Evolutionary conservation across 352 stramenopile genomes (phyloP).

Genomic region (Phytophthora cryptogea): DNA sequence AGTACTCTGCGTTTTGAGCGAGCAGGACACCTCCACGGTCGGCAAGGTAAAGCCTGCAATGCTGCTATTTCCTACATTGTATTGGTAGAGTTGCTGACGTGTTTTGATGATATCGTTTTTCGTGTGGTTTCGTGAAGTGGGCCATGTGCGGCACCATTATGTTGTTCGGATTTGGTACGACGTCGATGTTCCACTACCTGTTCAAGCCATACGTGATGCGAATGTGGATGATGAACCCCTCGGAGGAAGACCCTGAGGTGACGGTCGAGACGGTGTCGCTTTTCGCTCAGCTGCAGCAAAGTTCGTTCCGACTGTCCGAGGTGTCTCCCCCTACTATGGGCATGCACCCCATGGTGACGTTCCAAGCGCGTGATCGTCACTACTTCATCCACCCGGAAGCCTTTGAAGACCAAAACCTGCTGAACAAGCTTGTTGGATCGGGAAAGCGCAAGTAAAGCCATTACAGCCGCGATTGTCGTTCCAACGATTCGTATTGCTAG

Average conservation of each 20-base stretch:
- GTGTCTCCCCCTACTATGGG: conserved; percentile 52
- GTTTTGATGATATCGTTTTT: conserved; percentile 2
- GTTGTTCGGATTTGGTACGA: conserved; percentile 84
- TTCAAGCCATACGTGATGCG: conserved; percentile 88
- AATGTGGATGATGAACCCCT: conserved; percentile 62
- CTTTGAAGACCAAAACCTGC: conserved; percentile 59
- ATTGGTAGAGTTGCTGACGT: conserved; percentile 4
- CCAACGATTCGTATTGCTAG: not conserved
- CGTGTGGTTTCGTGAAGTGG: conserved; percentile 44
- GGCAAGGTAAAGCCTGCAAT: conserved; percentile 54
- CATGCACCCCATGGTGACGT: conserved; percentile 88
- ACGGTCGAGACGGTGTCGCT: conserved; percentile 78
- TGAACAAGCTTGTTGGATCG: conserved; percentile 49
- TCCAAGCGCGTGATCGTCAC: conserved; percentile 64
- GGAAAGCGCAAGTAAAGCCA: conserved; percentile 23
- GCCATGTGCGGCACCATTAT: conserved; percentile 90
- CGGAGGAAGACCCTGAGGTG: conserved; percentile 37
- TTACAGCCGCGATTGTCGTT: not conserved
- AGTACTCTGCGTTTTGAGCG: conserved; percentile 68
- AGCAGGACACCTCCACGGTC: conserved; percentile 71
- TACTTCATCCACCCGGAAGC: conserved; percentile 86
- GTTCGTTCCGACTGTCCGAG: conserved; percentile 66
- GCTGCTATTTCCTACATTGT: not conserved
- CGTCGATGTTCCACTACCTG: conserved; percentile 81
- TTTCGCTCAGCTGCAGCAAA: conserved; percentile 57